Base-by-base conservation (phyloP, 306 rosid genomes). In the Herpetospermum pedunculosum region DNA sequence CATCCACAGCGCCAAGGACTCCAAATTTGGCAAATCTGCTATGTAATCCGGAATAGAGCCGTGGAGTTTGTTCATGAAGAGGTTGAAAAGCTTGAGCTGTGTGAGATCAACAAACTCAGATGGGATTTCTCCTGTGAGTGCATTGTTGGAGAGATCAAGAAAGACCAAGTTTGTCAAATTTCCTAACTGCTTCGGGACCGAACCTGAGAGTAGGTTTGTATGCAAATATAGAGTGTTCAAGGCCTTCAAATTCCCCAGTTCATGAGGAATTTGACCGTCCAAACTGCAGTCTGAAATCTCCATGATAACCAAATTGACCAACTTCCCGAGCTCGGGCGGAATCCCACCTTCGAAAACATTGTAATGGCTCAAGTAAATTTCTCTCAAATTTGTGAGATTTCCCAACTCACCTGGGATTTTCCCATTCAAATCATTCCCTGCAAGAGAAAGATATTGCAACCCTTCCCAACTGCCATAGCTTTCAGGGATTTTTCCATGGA, bases 11-110 rank as follows among this genome's bases (percentile, higher is more conserved):
- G 71, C 84, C 55, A 92, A 87, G 3, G 86, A 80, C 46, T 85
- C 92, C 77, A 92, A 84, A 59, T 86, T 52, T 0, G 88, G 88
- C 21, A 90, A 80, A 1, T 87, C 92, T 0, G 88, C 98, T 21
- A 92, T 49, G 81, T 82, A 89, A 75, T 89, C 87, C 0, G 98
- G 98, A 58, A 92, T 90, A 57, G 94, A 88, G 11, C 98, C 96
- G 26, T 92, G 96, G 19, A 92, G 72, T 63, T 84, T 85, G 87
- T 92, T 92, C 83, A 88, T 73, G 88, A 92, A 89, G 26, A 92
- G 88, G 79, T 90, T 86, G 75, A 90, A 83, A 38, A 92, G 98
- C 84, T 82, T 76, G 78, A 92, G 98, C 58, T 72, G 67, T 5
- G 46, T 77, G 71, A 92, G 92, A 64, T 76, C 82, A 35, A 69